phyloP scores from a whole-genome alignment of 768 basidiomycete species.

The Leccinum imitatum region DNA sequence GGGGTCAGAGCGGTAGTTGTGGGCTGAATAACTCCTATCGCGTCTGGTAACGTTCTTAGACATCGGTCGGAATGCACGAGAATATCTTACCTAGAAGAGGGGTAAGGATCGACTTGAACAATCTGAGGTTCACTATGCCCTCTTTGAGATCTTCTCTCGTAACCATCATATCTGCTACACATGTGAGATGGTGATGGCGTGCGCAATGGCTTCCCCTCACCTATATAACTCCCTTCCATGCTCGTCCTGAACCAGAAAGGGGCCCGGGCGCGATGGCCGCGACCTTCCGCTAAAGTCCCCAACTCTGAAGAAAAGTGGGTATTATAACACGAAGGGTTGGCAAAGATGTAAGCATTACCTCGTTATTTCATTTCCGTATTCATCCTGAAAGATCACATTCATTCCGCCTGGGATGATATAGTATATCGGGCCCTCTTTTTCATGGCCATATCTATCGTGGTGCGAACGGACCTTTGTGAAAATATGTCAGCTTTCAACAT shows the following conservation, averaged over 20 bases:
- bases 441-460: constrained; percentile 24
- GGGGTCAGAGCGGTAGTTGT: constrained; percentile 24
- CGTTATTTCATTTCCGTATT: constrained; percentile 60
- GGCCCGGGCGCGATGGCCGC: constrained; percentile 33
- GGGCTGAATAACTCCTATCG: constrained; percentile 27
- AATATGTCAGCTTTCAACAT: constrained; percentile 9
- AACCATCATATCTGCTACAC: constrained; percentile 26
- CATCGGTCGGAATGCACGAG: background rate
- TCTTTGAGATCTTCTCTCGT: constrained; percentile 22
- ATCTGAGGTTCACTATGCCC: constrained; percentile 29
- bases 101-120: constrained; percentile 24
- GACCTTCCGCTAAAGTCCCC: constrained; percentile 46
- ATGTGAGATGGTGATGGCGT: constrained; percentile 2
- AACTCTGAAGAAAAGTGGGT: constrained; percentile 37
- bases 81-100: constrained; percentile 23
- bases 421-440: constrained; percentile 37
- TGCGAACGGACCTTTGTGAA: constrained; percentile 26
- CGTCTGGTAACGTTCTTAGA: constrained; percentile 17
- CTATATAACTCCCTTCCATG: constrained; percentile 57
- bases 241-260: constrained; percentile 60
- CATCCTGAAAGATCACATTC: constrained; percentile 68
- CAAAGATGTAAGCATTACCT: constrained; percentile 39
- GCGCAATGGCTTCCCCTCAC: constrained; percentile 30
- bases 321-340: background rate
- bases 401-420: constrained; percentile 68